Evolutionary conservation across 257 asterid species (phyloP), one percentile per base, ranked within the genome.

Genomic region (Handroanthus guayacan): DNA sequence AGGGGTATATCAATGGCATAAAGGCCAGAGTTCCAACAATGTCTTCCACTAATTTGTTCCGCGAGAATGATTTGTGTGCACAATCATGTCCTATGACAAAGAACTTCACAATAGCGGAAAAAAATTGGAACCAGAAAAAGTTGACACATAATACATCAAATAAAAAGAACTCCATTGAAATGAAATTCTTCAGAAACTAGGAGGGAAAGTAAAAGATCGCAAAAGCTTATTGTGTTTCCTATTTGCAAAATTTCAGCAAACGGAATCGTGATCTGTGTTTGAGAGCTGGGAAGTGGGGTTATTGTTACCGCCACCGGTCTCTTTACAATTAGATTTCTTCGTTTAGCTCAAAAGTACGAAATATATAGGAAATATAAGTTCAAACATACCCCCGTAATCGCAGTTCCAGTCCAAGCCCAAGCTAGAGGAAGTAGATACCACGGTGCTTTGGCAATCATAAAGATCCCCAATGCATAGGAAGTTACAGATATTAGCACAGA

Each of bases 371-470:
- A 43, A 61, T 36, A 64, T 4, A 18, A 64, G 57, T 16, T 39
- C 51, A 69, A 80, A 84, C 97, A 77, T 62, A 95, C 98, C 94
- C 99, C 99, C 0, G 99, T 95, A 67, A 95, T 65, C 17, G 99
- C 98, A 56, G 99, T 95, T 76, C 99, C 99, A 7, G 99, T 91
- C 97, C 97, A 95, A 72, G 98, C 97, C 99, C 98, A 95, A 75
- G 99, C 97, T 38, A 95, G 82, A 34, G 99, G 99, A 85, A 95
- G 98, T n/a, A 95, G 88, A 86, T 92, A 95, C 99, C 98, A 93
- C 17, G 99, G 97, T 38, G 97, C 82, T 87, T 95, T 95, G 78
- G 98, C 88, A 77, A 95, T 91, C 97, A 88, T 86, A 82, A 83
- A 76, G 54, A 95, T 90, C 58, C 99, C 99, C 86, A 91, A 61